Percentiles rank a stretch among this genome's conserved stretches.
These are phyloP conservation scores for Suillus luteus DNA, from an alignment of 768 basidiomycete species.

Conservation along the genomic window DNA sequence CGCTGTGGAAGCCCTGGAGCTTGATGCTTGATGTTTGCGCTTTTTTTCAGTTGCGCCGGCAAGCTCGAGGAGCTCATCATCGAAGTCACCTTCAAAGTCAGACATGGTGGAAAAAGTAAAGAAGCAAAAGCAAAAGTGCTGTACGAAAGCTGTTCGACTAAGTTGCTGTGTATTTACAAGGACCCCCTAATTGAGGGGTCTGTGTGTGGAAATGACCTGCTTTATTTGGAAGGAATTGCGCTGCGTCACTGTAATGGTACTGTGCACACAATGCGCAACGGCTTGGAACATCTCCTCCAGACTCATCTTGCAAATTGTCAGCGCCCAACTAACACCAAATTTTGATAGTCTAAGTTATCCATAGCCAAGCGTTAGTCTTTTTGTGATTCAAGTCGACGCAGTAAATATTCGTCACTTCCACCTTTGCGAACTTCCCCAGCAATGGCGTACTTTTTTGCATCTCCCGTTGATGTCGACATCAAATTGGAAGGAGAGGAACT, in stretches of 20 bases:
- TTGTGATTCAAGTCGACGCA: constrained; percentile 1
- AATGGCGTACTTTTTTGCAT: constrained; percentile 89
- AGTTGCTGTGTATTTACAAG: constrained; percentile 1
- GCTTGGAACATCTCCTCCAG: not conserved
- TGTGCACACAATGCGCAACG: not conserved
- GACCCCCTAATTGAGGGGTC: constrained; percentile 3
- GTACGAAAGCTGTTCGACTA: not conserved
- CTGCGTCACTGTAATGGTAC: too few relatives aligned
- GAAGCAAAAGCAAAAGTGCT: not conserved
- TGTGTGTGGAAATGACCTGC: not conserved
- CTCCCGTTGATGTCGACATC: constrained; percentile 89
- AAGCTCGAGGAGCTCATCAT: constrained; percentile 80
- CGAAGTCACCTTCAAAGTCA: constrained; percentile 52
- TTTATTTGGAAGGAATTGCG: not conserved
- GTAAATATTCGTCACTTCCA: not conserved
- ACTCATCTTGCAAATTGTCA: not conserved
- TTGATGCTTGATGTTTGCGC: constrained; percentile 56
- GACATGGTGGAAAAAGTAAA: constrained; percentile 38
- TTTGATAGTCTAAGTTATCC: not conserved
- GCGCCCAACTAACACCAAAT: not conserved
- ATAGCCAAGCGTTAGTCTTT: not conserved
- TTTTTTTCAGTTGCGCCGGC: constrained; percentile 71
- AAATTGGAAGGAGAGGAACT: constrained; percentile 85
- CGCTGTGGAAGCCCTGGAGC: constrained; percentile 44
- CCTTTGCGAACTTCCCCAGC: not conserved